Base-by-base conservation (phyloP, 192 early-diverging fungal genomes). In the Coemansia sp. region DNA sequence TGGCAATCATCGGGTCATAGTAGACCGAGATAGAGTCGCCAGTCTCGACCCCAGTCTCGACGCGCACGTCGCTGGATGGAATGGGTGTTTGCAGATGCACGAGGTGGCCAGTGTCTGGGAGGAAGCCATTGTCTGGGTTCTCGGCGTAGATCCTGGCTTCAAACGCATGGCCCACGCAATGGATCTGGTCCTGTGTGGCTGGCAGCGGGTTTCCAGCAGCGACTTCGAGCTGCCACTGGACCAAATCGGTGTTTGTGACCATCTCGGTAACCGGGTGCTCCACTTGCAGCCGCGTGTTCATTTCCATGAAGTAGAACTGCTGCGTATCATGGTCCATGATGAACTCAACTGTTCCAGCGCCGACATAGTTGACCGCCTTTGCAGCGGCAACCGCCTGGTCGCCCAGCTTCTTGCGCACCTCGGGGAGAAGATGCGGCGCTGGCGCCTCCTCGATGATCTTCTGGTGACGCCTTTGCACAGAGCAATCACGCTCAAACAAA, bases 211-310 rank as follows among this genome's bases (percentile, higher is more conserved):
- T 96, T 13, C 96, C 96, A 11, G 93, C 83, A 19, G 96, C 96
- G 38, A 98, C 92, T 63, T 93, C 90, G 36, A 98, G 81, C 73
- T 98, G 96, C 94, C 94, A 96, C 59, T 94, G 89, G 9, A 96
- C 95, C 61, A 99, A 84, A 66, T 99, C 95, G 9, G 93, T 94
- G 57, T 85, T 81, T 0, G 96, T 96, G 41, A 99, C 86, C 93
- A 95, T 94, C 76, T 99, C 96, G 5, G 96, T 96, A 15, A 97
- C 88, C 11, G 96, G 95, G 74, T 99, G 96, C 81, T 99, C 96
- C 36, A 98, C 95, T 53, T 84, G 93, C 42, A 97, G 85, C 49
- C 94, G 87, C 1, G 94, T 95, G 82, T 96, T 96, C 94, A 95
- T 95, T 82, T 96, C 94, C 93, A 98, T 94, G 70, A 96, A 98